These are phyloP conservation scores for Saccharomycopsis capsularis DNA, from an alignment of 805 yeast species.

Conservation along the genomic window DNA sequence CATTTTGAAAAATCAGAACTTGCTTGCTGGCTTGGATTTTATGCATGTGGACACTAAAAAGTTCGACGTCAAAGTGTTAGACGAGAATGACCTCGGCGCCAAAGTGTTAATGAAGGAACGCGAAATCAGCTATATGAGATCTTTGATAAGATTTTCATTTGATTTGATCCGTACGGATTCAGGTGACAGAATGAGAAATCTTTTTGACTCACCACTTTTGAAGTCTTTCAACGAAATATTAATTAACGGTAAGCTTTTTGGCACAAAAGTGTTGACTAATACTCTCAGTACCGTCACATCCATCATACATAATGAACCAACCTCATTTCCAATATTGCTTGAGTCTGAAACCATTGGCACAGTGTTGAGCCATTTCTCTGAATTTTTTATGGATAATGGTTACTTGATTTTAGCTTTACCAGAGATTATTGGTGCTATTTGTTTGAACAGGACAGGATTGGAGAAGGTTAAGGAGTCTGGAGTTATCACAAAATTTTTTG, in stretches of 20 bases:
- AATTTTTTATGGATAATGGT: slow-evolving; percentile 49
- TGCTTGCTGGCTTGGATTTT: slow-evolving; percentile 27
- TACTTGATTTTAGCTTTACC: slow-evolving; percentile 58
- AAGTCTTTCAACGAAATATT: slow-evolving; percentile 53
- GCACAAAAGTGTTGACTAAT: slow-evolving; percentile 53
- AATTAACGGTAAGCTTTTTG: slow-evolving; percentile 52
- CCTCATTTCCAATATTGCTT: slow-evolving; percentile 70
- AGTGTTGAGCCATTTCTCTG: slow-evolving; percentile 50
- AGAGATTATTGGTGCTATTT: slow-evolving; percentile 74
- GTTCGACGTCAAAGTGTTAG: slow-evolving; percentile 5
- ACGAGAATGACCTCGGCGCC: slow-evolving; percentile 5
- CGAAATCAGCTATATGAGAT: slow-evolving; percentile 34
- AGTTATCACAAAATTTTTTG: slow-evolving; percentile 40
- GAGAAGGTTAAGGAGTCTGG: slow-evolving; percentile 40
- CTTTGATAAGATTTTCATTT: slow-evolving; percentile 52
- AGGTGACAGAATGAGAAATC: slow-evolving; percentile 77
- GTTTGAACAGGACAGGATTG: slow-evolving; percentile 70
- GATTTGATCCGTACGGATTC: slow-evolving; percentile 63
- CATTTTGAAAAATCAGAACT: slow-evolving; percentile 52
- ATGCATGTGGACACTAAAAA: slow-evolving; percentile 5
- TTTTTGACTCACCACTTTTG: slow-evolving; percentile 80
- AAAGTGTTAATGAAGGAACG: slow-evolving; percentile 6
- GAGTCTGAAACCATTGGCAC: slow-evolving; percentile 71
- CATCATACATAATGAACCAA: slow-evolving; percentile 85
- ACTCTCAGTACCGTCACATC: slow-evolving; percentile 58